Conservation (phyloP, 2,329 filamentous ascomycete genomes). For the Fusarium aywerte region DNA sequence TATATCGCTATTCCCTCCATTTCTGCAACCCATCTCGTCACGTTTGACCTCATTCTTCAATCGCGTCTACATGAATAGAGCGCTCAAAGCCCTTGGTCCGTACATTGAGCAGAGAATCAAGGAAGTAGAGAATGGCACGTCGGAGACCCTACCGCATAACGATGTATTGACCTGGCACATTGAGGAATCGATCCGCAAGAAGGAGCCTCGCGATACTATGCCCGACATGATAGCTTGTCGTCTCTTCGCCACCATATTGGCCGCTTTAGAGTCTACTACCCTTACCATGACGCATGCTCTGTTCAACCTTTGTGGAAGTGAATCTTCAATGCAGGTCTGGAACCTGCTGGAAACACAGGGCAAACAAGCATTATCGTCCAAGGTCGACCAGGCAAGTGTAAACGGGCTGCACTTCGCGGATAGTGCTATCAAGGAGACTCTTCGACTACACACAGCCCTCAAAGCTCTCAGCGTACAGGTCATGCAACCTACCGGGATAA, state of each 20-base stretch:
- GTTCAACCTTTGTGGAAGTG: background rate
- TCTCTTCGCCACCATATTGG: background rate
- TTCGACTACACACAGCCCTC: background rate
- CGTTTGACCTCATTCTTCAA: background rate
- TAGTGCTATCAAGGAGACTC: constrained; percentile 4
- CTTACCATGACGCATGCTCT: background rate
- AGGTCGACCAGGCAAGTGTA: background rate
- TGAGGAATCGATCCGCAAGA: constrained; percentile 1
- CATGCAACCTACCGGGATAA: background rate
- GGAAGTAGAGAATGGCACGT: rapidly evolving
- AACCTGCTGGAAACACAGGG: background rate
- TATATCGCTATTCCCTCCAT: background rate
- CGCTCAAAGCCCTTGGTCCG: background rate
- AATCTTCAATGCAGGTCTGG: rapidly evolving
- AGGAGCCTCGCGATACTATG: background rate
- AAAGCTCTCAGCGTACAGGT: background rate
- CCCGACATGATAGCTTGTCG: background rate
- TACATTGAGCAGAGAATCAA: background rate
- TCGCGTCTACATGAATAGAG: background rate
- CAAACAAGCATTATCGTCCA: rapidly evolving
- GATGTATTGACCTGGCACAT: constrained; percentile 7
- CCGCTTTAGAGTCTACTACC: background rate
- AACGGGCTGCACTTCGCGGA: background rate
- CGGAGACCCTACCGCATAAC: rapidly evolving
- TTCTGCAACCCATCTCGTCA: background rate